Percentiles rank a stretch among this genome's conserved stretches.
phyloP scores from a whole-genome alignment of 176 grass and related monocot genomes.

The Rhynchospora tenuis region DNA sequence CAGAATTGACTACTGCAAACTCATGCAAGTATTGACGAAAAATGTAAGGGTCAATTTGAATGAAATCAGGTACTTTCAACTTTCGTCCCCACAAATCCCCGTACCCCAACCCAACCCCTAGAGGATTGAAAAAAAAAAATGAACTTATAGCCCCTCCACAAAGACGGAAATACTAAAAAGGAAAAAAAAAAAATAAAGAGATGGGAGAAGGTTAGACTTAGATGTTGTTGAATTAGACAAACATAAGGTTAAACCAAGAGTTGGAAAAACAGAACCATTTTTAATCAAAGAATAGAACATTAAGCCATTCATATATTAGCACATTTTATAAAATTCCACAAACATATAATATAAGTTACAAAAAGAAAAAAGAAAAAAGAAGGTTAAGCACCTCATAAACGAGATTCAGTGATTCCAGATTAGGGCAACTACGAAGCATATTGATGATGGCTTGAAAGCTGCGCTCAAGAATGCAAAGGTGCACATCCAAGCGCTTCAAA shows the following conservation, averaged over 20 bases:
- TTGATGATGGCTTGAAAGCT: neutral
- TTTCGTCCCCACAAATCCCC: neutral
- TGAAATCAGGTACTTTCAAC: neutral
- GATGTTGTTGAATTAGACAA: neutral
- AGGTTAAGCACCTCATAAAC: neutral
- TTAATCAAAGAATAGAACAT: neutral
- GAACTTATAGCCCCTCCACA: no score
- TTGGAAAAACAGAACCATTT: neutral
- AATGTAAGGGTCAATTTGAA: neutral
- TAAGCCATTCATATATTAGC: no score
- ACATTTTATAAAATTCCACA: no score
- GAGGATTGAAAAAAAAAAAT: no score
- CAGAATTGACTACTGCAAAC: neutral
- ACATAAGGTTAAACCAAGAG: neutral
- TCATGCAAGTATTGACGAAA: neutral
- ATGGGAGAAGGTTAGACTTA: neutral
- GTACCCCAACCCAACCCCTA: no score
- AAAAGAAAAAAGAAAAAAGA: no score
- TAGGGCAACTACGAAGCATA: neutral
- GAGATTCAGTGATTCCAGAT: neutral
- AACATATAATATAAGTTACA: no score
- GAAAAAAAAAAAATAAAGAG: no score
- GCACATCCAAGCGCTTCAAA: neutral
- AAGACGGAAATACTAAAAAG: neutral
- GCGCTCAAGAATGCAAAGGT: neutral